Evolutionary conservation across 192 early-diverging fungal genomes (phyloP), one percentile per base, ranked within the genome.

Genomic region (Entomortierella chlamydospora): DNA sequence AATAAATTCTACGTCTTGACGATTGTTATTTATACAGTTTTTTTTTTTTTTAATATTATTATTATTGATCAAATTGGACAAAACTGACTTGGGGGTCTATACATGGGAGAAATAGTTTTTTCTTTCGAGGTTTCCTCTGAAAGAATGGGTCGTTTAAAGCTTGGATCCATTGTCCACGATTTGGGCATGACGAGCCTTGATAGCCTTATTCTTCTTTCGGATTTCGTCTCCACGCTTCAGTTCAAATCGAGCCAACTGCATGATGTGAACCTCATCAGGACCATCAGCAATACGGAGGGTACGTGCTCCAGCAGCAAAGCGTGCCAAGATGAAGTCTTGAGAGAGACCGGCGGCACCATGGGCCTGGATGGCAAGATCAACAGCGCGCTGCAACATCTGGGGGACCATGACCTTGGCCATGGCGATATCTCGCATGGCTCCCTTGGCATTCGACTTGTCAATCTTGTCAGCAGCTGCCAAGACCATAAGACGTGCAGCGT

Each of bases 321-420:
- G 82, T 0, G 97, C 95, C 57, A 98, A 67, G 26, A 93, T 92
- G 53, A 91, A 90, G 71, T 98, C 96, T 54, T 92, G 91, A 42
- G 89, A 88, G 31, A 99, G 86, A 58, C 98, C 98, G n/a, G 83
- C 95, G 22, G 95, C 98, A 50, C 98, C 98, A 77, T 90, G 88
- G 50, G 94, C 91, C 84, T 99, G 98, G 61, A 99, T 98, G 13
- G 96, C 95, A 53, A 93, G 83, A 72, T 99, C 98, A 57, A 98
- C 82, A 12, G 98, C 92, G 0, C 70, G 67, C 37, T 93, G 87
- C 9, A 91, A 81, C 83, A 93, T 90, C 29, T 79, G 91, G 25
- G 98, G 98, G 17, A 95, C 94, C 34, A 93, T 83, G 25, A 95
- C 93, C 88, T 99, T 98, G 71, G 95, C 96, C 93, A 98, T 98